These are phyloP conservation scores for Kingdonia uniflora DNA, from an alignment of 164 flowering plant genomes.

Conservation along the genomic window DNA sequence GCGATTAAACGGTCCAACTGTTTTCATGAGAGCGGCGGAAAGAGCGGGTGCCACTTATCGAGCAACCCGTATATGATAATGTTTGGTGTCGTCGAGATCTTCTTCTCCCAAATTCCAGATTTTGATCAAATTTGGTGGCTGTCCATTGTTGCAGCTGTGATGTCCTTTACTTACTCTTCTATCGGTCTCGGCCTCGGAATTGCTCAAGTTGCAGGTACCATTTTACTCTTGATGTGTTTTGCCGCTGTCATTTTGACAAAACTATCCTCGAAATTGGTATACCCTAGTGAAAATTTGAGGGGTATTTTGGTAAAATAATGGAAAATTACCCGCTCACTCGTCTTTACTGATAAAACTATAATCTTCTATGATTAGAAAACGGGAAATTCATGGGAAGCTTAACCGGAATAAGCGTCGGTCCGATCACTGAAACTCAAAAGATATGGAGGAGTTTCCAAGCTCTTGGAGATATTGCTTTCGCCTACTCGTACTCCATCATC, in stretches of 20 bases:
- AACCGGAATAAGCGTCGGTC: conserved; percentile 50
- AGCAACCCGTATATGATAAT: conserved; percentile 45
- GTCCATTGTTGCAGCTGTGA: conserved; percentile 52
- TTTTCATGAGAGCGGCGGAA: conserved; percentile 34
- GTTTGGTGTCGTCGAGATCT: conserved; percentile 32
- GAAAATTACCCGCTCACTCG: not conserved
- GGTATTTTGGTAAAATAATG: too few species aligned
- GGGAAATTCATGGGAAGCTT: conserved; percentile 40
- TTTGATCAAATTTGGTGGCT: conserved; percentile 58
- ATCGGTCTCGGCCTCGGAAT: conserved; percentile 48
- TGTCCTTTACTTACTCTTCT: conserved; percentile 55
- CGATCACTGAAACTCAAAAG: conserved; percentile 38
- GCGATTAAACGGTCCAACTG: conserved; percentile 52
- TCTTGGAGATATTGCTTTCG: conserved; percentile 63
- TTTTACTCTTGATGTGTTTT: not conserved
- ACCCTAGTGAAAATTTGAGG: too few species aligned
- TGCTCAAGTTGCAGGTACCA: conserved; percentile 38
- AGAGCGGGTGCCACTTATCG: conserved; percentile 27
- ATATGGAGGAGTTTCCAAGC: conserved; percentile 70
- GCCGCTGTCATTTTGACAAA: too few species aligned
- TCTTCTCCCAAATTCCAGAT: conserved; percentile 46
- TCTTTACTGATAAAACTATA: not conserved
- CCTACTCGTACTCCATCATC: conserved; percentile 51
- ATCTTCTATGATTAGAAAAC: conserved; percentile 14
- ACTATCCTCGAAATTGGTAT: too few species aligned